Conservation (phyloP, 2,329 filamentous ascomycete species). For the Neofusicoccum sp. region DNA sequence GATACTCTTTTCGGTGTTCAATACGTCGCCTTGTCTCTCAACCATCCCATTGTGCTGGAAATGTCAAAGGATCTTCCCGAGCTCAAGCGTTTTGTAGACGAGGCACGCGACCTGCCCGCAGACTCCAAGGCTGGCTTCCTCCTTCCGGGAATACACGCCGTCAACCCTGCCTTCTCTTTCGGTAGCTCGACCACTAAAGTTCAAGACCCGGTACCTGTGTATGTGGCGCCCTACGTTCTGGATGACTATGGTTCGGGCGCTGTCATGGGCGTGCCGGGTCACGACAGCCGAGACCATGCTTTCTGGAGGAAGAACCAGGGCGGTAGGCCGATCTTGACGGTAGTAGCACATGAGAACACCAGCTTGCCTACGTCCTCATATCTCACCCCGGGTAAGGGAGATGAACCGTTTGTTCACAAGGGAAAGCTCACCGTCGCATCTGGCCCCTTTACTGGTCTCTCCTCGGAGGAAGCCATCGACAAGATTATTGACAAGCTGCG, state of each 20-base stretch:
- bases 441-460: slow-evolving; percentile 64
- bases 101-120: slow-evolving; percentile 54
- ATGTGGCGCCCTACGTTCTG: slow-evolving; percentile 81
- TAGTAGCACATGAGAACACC: slow-evolving; percentile 24
- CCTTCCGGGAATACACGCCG: slow-evolving; percentile 50
- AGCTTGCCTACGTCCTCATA: slow-evolving; percentile 29
- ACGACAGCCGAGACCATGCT: slow-evolving; percentile 75
- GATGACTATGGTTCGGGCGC: slow-evolving; percentile 85
- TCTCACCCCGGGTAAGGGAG: slow-evolving; percentile 35
- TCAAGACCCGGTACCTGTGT: slow-evolving; percentile 68
- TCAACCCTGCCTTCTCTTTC: slow-evolving; percentile 53
- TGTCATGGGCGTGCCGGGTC: slow-evolving; percentile 89
- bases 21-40: slow-evolving; percentile 76
- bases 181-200: slow-evolving; percentile 54
- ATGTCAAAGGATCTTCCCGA: slow-evolving; percentile 62
- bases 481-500: slow-evolving; percentile 58
- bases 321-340: slow-evolving; percentile 57
- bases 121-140: slow-evolving; percentile 67
- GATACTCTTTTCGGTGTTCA: slow-evolving; percentile 88
- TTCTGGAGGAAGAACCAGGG: slow-evolving; percentile 77
- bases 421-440: slow-evolving; percentile 70
- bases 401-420: slow-evolving; percentile 62
- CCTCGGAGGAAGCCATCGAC: slow-evolving; percentile 64
- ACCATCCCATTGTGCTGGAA: slow-evolving; percentile 68
- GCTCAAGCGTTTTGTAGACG: slow-evolving; percentile 69